Evolutionary conservation across 1,139 yeast genomes (phyloP).

Genomic region (Saccharomycopsis hybrid): DNA sequence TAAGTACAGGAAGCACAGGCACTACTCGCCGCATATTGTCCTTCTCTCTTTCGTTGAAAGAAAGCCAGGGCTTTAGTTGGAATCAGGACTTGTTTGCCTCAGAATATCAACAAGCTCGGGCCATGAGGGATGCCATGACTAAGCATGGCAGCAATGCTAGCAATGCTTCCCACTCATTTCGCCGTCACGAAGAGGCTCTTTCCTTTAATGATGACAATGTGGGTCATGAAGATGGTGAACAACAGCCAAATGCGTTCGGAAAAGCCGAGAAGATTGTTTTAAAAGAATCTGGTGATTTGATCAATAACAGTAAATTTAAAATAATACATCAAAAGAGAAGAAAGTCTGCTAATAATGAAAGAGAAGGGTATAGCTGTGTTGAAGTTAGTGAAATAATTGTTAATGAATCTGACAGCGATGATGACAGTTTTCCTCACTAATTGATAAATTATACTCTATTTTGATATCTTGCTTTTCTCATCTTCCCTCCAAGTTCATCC

Average conservation of each 20-base stretch:
- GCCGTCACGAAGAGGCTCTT: slow-evolving; percentile 23
- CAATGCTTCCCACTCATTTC: not conserved
- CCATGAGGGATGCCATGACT: slow-evolving; percentile 12
- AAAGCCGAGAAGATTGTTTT: not conserved
- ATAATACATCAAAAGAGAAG: slow-evolving; percentile 9
- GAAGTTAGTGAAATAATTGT: slow-evolving; percentile 19
- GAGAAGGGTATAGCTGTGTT: slow-evolving; percentile 17
- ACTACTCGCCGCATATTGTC: slow-evolving; percentile 12
- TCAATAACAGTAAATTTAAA: not conserved
- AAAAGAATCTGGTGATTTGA: not conserved
- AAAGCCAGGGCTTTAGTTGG: slow-evolving; percentile 69
- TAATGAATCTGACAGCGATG: not conserved
- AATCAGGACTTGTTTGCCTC: slow-evolving; percentile 70
- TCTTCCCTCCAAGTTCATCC: too few relatives aligned
- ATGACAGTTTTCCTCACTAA: too few relatives aligned
- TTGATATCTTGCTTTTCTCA: too few relatives aligned
- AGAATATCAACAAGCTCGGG: slow-evolving; percentile 48
- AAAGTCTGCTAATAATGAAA: slow-evolving; percentile 7
- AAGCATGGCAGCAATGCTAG: slow-evolving; percentile 21
- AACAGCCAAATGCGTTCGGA: not conserved
- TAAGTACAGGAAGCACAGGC: too few relatives aligned
- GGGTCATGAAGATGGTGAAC: slow-evolving; percentile 12
- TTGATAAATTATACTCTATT: too few relatives aligned
- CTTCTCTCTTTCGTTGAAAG: slow-evolving; percentile 38
- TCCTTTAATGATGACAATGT: slow-evolving; percentile 24